Evolutionary conservation across 2,329 filamentous ascomycete species (phyloP), one percentile per base, ranked within the genome.

Genomic region (Neofusicoccum kwambonambiense): DNA sequence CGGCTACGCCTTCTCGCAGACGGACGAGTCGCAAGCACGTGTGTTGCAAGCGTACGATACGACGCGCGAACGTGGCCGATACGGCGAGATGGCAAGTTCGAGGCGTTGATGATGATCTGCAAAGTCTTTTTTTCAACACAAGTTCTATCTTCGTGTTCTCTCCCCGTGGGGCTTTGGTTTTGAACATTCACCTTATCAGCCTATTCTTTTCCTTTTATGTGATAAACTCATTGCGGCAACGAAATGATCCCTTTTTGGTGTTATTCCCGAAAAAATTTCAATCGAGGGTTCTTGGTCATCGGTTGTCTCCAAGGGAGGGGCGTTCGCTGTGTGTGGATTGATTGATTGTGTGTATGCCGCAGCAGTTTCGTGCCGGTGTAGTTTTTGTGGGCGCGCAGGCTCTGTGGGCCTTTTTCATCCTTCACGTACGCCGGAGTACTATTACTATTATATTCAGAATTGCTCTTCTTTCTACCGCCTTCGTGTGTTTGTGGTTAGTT

Each of bases 11-110:
- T 99, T 99, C 80, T 97, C 92, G 71, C 93, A 97, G 79, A 96
- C 94, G 65, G 95, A 99, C 76, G 95, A 99, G 79, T 92, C 90
- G 72, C 95, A 98, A 81, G 96, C 94, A 70, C 87, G 94, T 71
- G 91, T 99, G 68, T 84, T 99, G 74, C 94, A 97, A 81, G 95
- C 95, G 67, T 99, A 99, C 80, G 95, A 99, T 80, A 99, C 95
- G 61, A 99, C 95, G 68, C 89, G 90, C 77, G 88, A 92, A 76
- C 87, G 95, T 82, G 95, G 95, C 56, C 84, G 91, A 68, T 98
- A 96, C 80, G 95, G 95, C 75, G 95, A 99, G 83, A 97, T 99
- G 94, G 87, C 88, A 60, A 89, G 86, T 75, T 86, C 84, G 68
- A 77, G 81, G 56, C 44, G 56, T 31, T 61, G 63, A 54, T 37